phyloP scores from a whole-genome alignment of 768 basidiomycete species.

The Cyclocybe cylindracea region DNA sequence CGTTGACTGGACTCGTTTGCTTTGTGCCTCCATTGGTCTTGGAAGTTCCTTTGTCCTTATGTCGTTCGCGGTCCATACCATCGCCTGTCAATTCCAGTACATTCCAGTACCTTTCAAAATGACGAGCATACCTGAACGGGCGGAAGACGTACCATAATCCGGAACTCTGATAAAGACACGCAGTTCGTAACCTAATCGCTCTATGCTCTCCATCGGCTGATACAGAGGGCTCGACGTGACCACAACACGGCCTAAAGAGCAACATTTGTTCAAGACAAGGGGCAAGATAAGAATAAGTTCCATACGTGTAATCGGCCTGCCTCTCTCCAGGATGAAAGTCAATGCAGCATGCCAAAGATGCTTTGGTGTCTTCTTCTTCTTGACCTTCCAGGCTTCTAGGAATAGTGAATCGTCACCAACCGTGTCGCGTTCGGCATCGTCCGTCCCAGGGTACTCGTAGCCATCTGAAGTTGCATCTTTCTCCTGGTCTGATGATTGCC shows the following conservation, averaged over 20 bases:
- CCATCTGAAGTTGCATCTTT: slow-evolving; percentile 25
- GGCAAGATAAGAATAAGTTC: slow-evolving; percentile 3
- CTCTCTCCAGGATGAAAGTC: slow-evolving; percentile 78
- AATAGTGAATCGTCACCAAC: slow-evolving; percentile 9
- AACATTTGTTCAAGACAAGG: background rate
- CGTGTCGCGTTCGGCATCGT: slow-evolving; percentile 13
- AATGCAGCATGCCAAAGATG: slow-evolving; percentile 80
- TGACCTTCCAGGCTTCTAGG: slow-evolving; percentile 8
- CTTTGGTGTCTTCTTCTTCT: slow-evolving; percentile 23
- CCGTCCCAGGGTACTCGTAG: slow-evolving; percentile 13
- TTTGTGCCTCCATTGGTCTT: slow-evolving; percentile 17
- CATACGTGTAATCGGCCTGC: slow-evolving; percentile 67
- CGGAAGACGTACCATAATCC: slow-evolving; percentile 43
- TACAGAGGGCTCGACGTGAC: slow-evolving; percentile 84
- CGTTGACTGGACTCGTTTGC: slow-evolving; percentile 14
- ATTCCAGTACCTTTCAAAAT: background rate
- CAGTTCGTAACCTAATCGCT: slow-evolving; percentile 75
- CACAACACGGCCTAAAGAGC: slow-evolving; percentile 54
- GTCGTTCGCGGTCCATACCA: slow-evolving; percentile 54
- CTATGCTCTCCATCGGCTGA: slow-evolving; percentile 75
- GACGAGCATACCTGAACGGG: background rate
- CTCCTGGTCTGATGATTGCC: slow-evolving; percentile 2
- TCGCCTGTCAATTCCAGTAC: slow-evolving; percentile 32
- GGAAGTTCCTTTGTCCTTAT: slow-evolving; percentile 21
- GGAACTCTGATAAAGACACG: slow-evolving; percentile 71